These are phyloP conservation scores for Fusarium sp. DNA, from an alignment of 2,329 filamentous ascomycete genomes.

Conservation along the genomic window DNA sequence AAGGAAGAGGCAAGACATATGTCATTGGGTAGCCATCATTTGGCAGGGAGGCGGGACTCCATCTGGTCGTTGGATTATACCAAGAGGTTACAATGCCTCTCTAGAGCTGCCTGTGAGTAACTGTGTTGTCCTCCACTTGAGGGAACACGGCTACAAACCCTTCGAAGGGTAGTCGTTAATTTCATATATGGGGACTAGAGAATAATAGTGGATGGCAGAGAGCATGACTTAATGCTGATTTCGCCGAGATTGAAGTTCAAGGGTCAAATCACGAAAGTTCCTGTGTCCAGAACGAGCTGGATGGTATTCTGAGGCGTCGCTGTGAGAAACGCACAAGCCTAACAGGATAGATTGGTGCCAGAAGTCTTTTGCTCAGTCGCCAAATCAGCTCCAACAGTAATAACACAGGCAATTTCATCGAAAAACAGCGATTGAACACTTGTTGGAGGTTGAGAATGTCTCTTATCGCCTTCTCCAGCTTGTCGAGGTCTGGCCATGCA, in stretches of 20 bases:
- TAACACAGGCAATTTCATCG: rapidly evolving
- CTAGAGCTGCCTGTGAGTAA: not conserved
- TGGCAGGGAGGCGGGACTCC: not conserved
- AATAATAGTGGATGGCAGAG: not conserved
- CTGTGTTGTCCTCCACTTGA: not conserved
- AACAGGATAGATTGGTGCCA: not conserved
- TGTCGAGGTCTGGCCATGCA: not conserved
- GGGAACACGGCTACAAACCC: rapidly evolving
- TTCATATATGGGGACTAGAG: not conserved
- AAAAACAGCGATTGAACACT: not conserved
- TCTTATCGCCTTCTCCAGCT: not conserved
- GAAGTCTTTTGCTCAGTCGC: not conserved
- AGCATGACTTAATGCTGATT: not conserved
- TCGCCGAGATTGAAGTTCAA: rapidly evolving
- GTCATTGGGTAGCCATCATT: not conserved
- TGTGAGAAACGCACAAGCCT: not conserved
- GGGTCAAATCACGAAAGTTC: not conserved
- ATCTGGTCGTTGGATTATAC: not conserved
- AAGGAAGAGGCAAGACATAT: not conserved
- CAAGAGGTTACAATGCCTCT: not conserved
- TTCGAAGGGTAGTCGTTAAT: not conserved
- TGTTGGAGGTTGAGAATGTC: not conserved
- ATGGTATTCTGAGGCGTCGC: not conserved
- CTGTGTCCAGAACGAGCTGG: not conserved
- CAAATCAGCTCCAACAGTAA: not conserved